Conservation (phyloP, 2,329 filamentous ascomycete species). For the Pyrenochaeta sp. region DNA sequence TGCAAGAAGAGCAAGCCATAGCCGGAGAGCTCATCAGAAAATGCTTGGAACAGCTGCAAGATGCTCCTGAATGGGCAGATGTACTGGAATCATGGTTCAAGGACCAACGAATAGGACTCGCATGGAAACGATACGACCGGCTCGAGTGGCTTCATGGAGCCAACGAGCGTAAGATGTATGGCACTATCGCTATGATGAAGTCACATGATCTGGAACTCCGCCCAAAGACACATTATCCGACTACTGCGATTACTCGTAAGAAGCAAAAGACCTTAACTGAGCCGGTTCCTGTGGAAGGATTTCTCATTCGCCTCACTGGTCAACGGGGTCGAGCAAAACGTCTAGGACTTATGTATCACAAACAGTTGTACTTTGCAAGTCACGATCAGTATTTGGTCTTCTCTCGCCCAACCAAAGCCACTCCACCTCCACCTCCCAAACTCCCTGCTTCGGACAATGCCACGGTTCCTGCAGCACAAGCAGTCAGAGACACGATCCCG, state of each 20-base stretch:
- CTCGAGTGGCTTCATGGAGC: constrained; percentile 72
- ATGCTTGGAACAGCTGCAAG: constrained; percentile 66
- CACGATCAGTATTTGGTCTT: constrained; percentile 71
- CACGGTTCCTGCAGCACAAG: constrained; percentile 60
- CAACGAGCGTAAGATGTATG: constrained; percentile 73
- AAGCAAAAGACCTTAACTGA: constrained; percentile 59
- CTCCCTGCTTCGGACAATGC: constrained; percentile 54
- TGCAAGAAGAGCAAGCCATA: constrained; percentile 62
- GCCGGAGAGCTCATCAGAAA: constrained; percentile 63
- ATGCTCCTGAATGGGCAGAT: constrained; percentile 65
- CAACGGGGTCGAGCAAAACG: constrained; percentile 66
- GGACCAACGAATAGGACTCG: constrained; percentile 67
- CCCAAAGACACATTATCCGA: constrained; percentile 70
- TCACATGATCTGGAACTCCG: constrained; percentile 72
- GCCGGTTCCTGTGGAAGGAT: constrained; percentile 70
- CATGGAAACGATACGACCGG: constrained; percentile 73
- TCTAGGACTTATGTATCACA: constrained; percentile 68
- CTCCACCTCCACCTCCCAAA: constrained; percentile 65
- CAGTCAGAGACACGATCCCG: constrained; percentile 65
- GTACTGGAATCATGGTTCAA: constrained; percentile 67
- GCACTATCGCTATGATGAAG: constrained; percentile 70
- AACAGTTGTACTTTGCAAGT: constrained; percentile 69
- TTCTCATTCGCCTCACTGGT: constrained; percentile 69
- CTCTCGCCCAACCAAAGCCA: constrained; percentile 65
- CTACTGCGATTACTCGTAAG: constrained; percentile 52